Conservation (phyloP, 129 eudicot species). For the Flaveria ramosissima region DNA sequence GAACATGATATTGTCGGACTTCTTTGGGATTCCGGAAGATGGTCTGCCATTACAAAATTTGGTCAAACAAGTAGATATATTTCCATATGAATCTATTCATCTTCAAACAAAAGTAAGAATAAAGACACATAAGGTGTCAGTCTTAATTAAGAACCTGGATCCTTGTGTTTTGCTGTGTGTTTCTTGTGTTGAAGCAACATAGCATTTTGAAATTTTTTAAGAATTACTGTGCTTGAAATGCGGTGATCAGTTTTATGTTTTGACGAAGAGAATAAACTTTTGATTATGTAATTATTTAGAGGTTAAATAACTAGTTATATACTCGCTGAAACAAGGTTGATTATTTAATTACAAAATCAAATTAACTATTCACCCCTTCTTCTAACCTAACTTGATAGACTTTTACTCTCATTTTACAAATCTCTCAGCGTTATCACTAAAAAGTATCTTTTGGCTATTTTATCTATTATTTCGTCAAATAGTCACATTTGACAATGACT, state of each 20-base stretch:
- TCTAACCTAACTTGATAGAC: neutral
- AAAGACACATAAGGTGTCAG: neutral
- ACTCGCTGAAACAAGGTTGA: neutral
- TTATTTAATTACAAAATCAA: neutral
- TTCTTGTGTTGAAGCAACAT: neutral
- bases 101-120: neutral
- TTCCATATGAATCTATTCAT: neutral
- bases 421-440: neutral
- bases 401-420: neutral
- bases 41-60: slow-evolving; percentile 46
- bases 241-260: neutral
- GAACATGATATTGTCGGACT: slow-evolving; percentile 63
- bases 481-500: neutral
- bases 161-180: neutral
- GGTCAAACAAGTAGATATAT: neutral
- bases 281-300: neutral
- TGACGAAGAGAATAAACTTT: neutral
- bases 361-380: neutral
- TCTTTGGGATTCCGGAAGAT: slow-evolving; percentile 87
- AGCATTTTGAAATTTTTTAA: neutral
- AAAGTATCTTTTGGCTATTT: neutral
- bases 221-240: neutral
- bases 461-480: neutral
- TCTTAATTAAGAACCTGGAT: neutral
- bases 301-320: neutral